These are phyloP conservation scores for Trichoderma breve DNA, from an alignment of 2,329 filamentous ascomycete genomes.

Conservation along the genomic window DNA sequence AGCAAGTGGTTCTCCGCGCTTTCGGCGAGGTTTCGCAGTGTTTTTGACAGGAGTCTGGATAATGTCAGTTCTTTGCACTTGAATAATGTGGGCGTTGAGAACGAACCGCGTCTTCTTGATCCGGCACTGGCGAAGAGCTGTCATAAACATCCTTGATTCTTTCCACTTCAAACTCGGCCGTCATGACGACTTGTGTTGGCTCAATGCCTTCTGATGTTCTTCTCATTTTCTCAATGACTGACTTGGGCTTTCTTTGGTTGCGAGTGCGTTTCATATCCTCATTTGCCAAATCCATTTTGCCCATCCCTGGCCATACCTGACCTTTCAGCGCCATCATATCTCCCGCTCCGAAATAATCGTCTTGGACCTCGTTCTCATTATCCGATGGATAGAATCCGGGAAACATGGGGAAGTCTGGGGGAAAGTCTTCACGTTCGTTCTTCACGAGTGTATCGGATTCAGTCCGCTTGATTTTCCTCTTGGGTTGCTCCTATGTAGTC, in stretches of 20 bases:
- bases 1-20: constrained; percentile 32
- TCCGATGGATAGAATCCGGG: constrained; percentile 31
- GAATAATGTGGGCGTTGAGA: neutral
- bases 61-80: neutral
- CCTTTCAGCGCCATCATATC: constrained; percentile 60
- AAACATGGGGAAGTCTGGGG: constrained; percentile 30
- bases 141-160: constrained; percentile 60
- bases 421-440: constrained; percentile 30
- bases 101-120: constrained; percentile 45
- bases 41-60: constrained; percentile 33
- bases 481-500: constrained; percentile 10
- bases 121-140: constrained; percentile 48
- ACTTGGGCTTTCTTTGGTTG: constrained; percentile 75
- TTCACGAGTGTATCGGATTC: constrained; percentile 26
- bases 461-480: constrained; percentile 31
- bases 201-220: constrained; percentile 62
- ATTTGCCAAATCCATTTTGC: constrained; percentile 76
- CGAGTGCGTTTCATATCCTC: constrained; percentile 69
- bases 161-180: constrained; percentile 49
- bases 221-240: constrained; percentile 66
- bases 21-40: constrained; percentile 31
- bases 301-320: constrained; percentile 74
- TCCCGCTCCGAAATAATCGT: constrained; percentile 27
- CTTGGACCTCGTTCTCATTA: constrained; percentile 30
- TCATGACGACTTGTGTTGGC: constrained; percentile 64